Evolutionary conservation across 2,329 filamentous ascomycete species (phyloP).

Genomic region (Mariannaea elegans): DNA sequence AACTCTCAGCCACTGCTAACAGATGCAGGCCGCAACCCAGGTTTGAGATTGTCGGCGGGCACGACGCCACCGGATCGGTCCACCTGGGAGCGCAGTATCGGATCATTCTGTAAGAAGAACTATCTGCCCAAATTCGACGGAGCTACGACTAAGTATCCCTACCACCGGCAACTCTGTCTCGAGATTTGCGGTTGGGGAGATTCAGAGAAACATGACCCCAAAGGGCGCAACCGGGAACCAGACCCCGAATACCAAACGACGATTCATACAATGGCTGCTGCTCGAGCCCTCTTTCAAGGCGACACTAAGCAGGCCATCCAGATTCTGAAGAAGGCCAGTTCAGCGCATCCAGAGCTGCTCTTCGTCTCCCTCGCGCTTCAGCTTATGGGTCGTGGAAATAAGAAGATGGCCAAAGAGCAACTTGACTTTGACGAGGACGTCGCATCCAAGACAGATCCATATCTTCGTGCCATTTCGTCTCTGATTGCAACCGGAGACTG

Average conservation of each 20-base stretch:
- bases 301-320: conserved; percentile 74
- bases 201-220: conserved; percentile 56
- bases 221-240: conserved; percentile 53
- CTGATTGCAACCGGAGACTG: conserved; percentile 82
- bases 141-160: conserved; percentile 68
- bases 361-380: conserved; percentile 75
- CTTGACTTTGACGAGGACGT: conserved; percentile 67
- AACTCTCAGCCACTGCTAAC: conserved; percentile 10
- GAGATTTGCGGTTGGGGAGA: conserved; percentile 79
- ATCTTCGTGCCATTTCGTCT: conserved; percentile 80
- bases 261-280: conserved; percentile 77
- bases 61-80: conserved; percentile 56
- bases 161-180: conserved; percentile 78
- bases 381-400: conserved; percentile 63
- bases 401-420: conserved; percentile 55
- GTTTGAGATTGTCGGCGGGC: conserved; percentile 57
- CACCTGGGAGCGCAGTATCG: conserved; percentile 70
- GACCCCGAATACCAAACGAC: conserved; percentile 60
- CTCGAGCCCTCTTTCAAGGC: conserved; percentile 78
- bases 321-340: conserved; percentile 73
- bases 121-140: conserved; percentile 71
- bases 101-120: conserved; percentile 69
- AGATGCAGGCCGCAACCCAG: conserved; percentile 56
- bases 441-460: conserved; percentile 76
- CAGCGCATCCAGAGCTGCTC: conserved; percentile 68